phyloP scores from a whole-genome alignment of 805 yeast genomes.

The Wickerhamomyces xylosicus region DNA sequence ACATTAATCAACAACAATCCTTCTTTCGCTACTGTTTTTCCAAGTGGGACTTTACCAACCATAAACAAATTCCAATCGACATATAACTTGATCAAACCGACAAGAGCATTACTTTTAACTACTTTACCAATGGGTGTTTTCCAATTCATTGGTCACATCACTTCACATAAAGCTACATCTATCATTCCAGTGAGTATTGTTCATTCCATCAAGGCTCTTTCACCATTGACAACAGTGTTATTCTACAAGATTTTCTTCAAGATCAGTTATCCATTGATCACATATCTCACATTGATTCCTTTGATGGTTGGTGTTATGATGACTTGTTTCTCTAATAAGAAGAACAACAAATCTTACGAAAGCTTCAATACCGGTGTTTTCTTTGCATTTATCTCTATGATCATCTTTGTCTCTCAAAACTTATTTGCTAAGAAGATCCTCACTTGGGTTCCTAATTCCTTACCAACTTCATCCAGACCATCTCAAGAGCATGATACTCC shows the following conservation, averaged over 20 bases:
- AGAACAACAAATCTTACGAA: conserved; percentile 7
- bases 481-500: conserved; percentile 11
- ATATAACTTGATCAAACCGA: conserved; percentile 42
- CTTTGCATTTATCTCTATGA: conserved; percentile 31
- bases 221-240: conserved; percentile 81
- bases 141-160: conserved; percentile 86
- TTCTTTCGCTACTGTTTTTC: conserved; percentile 24
- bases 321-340: conserved; percentile 44
- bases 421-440: conserved; percentile 69
- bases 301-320: conserved; percentile 78
- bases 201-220: conserved; percentile 85
- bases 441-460: conserved; percentile 32
- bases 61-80: conserved; percentile 23
- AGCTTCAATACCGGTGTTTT: conserved; percentile 22
- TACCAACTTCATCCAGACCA: conserved; percentile 11
- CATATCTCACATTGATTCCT: conserved; percentile 75
- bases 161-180: conserved; percentile 87
- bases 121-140: conserved; percentile 93
- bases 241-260: conserved; percentile 59
- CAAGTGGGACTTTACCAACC: conserved; percentile 41
- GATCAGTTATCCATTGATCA: conserved; percentile 44
- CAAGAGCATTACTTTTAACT: conserved; percentile 39
- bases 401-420: conserved; percentile 67
- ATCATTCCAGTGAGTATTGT: conserved; percentile 90
- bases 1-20: conserved; percentile 27